Conservation (phyloP, 768 basidiomycete species). For the Suillus spraguei region DNA sequence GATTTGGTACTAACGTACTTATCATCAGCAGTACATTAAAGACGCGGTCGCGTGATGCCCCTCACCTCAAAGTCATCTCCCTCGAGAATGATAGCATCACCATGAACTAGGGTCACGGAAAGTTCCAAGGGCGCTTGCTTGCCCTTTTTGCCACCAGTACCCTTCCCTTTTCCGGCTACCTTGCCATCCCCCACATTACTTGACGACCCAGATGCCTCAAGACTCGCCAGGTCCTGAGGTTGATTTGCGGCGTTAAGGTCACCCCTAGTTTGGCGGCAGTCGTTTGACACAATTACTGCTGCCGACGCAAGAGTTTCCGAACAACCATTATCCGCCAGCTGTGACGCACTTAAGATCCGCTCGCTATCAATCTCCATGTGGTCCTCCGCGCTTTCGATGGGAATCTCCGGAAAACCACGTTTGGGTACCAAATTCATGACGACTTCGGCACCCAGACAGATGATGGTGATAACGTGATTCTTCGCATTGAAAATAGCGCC, state of each 20-base stretch:
- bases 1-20: slow-evolving; percentile 26
- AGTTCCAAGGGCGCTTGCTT: slow-evolving; percentile 22
- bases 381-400: slow-evolving; percentile 5
- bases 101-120: slow-evolving; percentile 40
- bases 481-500: slow-evolving; percentile 28
- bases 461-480: slow-evolving; percentile 21
- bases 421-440: slow-evolving; percentile 26
- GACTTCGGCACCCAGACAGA: slow-evolving; percentile 30
- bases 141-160: slow-evolving; percentile 18
- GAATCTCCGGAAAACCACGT: slow-evolving; percentile 24
- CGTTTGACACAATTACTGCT: not conserved
- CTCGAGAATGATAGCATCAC: slow-evolving; percentile 37
- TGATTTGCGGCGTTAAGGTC: not conserved
- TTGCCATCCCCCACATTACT: not conserved
- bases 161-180: slow-evolving; percentile 20
- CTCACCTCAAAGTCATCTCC: slow-evolving; percentile 46
- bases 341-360: slow-evolving; percentile 11
- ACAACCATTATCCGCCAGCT: slow-evolving; percentile 1
- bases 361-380: slow-evolving; percentile 17
- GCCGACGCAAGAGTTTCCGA: slow-evolving; percentile 1
- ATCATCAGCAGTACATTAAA: slow-evolving; percentile 9
- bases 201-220: not conserved
- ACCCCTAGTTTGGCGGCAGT: not conserved
- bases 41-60: slow-evolving; percentile 15
- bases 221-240: not conserved